Percentiles rank a stretch among this genome's conserved stretches.
phyloP scores from a whole-genome alignment of 31 red algal genomes.

The Odonthalia washingtoniensis region DNA sequence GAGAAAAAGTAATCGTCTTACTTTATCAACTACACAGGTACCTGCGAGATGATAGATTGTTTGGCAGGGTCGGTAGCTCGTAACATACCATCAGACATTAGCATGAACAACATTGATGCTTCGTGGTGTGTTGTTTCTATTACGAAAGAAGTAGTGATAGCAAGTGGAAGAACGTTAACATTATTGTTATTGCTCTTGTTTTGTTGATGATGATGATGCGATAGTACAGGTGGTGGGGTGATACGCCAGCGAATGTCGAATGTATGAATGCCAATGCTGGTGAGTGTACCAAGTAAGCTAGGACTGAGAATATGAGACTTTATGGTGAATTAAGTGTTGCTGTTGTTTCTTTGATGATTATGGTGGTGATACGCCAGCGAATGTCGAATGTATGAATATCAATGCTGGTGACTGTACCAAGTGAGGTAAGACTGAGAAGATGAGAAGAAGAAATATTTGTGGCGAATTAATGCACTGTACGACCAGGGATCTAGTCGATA shows the following conservation, averaged over 20 bases:
- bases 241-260: slow-evolving; percentile 3
- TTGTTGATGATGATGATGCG: too few relatives aligned
- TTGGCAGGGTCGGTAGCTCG: background rate
- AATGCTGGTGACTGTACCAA: slow-evolving; percentile 1
- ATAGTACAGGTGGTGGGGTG: background rate
- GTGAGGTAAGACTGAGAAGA: background rate
- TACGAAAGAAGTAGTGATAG: background rate
- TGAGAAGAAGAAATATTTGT: background rate
- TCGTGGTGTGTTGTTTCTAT: too few relatives aligned
- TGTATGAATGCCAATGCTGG: background rate
- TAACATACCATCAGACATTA: background rate
- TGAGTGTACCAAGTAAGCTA: background rate
- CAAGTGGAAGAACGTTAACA: too few relatives aligned
- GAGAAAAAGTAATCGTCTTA: too few relatives aligned
- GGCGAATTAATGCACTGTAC: background rate
- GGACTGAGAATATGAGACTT: background rate
- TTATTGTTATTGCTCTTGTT: too few relatives aligned
- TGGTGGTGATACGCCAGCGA: slow-evolving; percentile 2
- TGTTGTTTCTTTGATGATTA: too few relatives aligned
- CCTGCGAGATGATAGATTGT: background rate
- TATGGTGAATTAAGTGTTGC: background rate
- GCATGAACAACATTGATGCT: too few relatives aligned
- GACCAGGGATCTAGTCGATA: background rate
- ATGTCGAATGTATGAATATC: slow-evolving; percentile 1
- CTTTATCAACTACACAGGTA: too few relatives aligned